phyloP scores from a whole-genome alignment of 495 filamentous ascomycete genomes.

The Monascus purpureus region DNA sequence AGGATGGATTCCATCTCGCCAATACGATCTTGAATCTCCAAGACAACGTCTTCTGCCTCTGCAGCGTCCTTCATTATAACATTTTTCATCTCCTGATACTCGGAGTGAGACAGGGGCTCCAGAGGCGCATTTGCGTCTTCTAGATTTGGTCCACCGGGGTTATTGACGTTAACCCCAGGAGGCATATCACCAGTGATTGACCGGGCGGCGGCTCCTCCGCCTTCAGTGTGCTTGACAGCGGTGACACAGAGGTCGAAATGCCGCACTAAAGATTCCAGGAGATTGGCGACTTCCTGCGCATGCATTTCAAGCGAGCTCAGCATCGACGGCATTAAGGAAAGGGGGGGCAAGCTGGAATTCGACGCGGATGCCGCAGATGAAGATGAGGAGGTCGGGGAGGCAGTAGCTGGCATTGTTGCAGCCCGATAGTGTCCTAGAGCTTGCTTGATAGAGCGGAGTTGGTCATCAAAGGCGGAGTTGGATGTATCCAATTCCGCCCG shows the following conservation, averaged over 20 bases:
- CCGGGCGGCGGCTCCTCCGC: slow-evolving; percentile 58
- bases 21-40: slow-evolving; percentile 65
- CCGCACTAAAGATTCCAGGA: slow-evolving; percentile 67
- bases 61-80: slow-evolving; percentile 72
- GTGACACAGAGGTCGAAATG: slow-evolving; percentile 94
- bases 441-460: slow-evolving; percentile 48
- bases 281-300: slow-evolving; percentile 69
- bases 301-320: slow-evolving; percentile 61
- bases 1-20: slow-evolving; percentile 54
- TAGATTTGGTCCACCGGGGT: slow-evolving; percentile 35
- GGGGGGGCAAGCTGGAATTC: slow-evolving; percentile 20
- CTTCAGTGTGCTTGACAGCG: slow-evolving; percentile 85
- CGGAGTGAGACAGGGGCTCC: slow-evolving; percentile 58
- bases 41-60: slow-evolving; percentile 80
- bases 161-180: slow-evolving; percentile 40
- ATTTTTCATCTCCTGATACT: slow-evolving; percentile 68
- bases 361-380: slow-evolving; percentile 24
- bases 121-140: slow-evolving; percentile 44
- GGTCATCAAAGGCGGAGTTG: slow-evolving; percentile 35
- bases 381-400: slow-evolving; percentile 19
- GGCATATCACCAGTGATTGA: slow-evolving; percentile 46
- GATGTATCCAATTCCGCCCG: slow-evolving; percentile 39
- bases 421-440: slow-evolving; percentile 35
- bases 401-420: slow-evolving; percentile 26
- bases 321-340: slow-evolving; percentile 47